Evolutionary conservation across 306 rosid genomes (phyloP).

Genomic region (Macrotyloma uniflorum): DNA sequence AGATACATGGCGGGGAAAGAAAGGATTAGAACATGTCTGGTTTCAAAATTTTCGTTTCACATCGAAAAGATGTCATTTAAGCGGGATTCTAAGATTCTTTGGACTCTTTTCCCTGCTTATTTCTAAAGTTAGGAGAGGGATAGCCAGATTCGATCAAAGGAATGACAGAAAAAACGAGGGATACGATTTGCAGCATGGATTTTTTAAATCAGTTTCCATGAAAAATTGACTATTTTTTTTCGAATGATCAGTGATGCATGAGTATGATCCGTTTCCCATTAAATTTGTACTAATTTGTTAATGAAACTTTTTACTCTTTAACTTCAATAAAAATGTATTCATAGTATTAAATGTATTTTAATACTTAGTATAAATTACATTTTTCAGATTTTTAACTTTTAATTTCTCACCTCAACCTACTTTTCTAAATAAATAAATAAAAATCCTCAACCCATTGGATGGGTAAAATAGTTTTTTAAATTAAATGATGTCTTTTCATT

Average conservation of each 20-base stretch:
- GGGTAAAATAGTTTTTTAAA: neutral
- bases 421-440: too few species aligned
- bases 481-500: neutral
- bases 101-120: neutral
- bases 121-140: neutral
- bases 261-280: neutral
- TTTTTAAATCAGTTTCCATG: neutral
- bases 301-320: neutral
- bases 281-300: neutral
- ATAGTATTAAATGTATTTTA: neutral
- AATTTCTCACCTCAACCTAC: neutral
- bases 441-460: too few species aligned
- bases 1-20: neutral
- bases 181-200: neutral
- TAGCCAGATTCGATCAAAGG: neutral
- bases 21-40: neutral
- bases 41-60: neutral
- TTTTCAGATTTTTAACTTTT: neutral
- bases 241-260: neutral
- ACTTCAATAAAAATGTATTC: neutral
- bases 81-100: neutral
- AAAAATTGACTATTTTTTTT: neutral
- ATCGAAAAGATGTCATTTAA: neutral
- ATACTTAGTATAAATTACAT: neutral
- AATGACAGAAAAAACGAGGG: neutral